Evolutionary conservation across 495 filamentous ascomycete species (phyloP).

Genomic region (Cenococcum geophilum): DNA sequence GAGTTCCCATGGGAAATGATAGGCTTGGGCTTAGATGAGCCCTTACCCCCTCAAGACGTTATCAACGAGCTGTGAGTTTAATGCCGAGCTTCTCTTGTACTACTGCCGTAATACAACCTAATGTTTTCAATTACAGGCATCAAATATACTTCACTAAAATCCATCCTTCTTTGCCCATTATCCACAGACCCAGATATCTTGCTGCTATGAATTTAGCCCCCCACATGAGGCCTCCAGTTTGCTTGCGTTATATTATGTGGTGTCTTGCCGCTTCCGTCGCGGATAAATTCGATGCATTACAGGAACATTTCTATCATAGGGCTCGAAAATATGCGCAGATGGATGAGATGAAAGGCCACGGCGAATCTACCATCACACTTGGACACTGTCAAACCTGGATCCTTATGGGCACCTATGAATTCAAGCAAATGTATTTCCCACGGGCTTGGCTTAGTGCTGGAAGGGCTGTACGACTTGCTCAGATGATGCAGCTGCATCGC

Average conservation of each 20-base stretch:
- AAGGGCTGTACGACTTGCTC: slow-evolving; percentile 62
- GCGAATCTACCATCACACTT: slow-evolving; percentile 76
- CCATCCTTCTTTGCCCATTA: slow-evolving; percentile 75
- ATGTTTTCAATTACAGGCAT: slow-evolving; percentile 47
- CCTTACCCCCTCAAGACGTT: slow-evolving; percentile 77
- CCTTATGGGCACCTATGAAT: slow-evolving; percentile 78
- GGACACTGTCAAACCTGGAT: slow-evolving; percentile 78
- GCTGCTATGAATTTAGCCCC: slow-evolving; percentile 80
- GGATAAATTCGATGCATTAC: slow-evolving; percentile 70
- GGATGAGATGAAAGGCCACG: slow-evolving; percentile 89
- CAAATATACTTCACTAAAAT: slow-evolving; percentile 87
- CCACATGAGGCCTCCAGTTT: slow-evolving; percentile 77
- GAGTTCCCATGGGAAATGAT: slow-evolving; percentile 79
- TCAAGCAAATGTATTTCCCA: slow-evolving; percentile 97
- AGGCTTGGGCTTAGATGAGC: slow-evolving; percentile 83
- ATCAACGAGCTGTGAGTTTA: slow-evolving; percentile 77
- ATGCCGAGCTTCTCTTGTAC: neutral
- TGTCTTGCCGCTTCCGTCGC: slow-evolving; percentile 73
- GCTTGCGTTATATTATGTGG: slow-evolving; percentile 92
- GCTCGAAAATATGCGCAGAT: slow-evolving; percentile 83
- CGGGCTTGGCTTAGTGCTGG: slow-evolving; percentile 92
- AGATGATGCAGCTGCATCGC: slow-evolving; percentile 93
- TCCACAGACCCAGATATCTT: slow-evolving; percentile 80
- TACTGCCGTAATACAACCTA: slow-evolving; percentile 3
- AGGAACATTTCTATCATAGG: slow-evolving; percentile 78